Percentiles rank a stretch among this genome's conserved stretches.
Conservation (phyloP, 108 stramenopile species). For the Cyclotella cryptica region DNA sequence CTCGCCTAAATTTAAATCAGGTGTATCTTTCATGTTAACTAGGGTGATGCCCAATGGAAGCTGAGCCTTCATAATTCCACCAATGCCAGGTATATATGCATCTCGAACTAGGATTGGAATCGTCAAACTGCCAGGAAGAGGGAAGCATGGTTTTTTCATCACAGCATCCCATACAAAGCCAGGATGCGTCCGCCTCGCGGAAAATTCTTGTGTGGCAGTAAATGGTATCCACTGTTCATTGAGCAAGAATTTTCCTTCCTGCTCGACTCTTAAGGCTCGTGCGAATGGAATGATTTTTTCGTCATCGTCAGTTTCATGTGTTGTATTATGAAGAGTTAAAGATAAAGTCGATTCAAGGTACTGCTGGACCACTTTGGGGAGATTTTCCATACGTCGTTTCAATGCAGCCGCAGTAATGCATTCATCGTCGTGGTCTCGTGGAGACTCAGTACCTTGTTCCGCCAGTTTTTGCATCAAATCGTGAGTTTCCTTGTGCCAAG, state of each 20-base stretch:
- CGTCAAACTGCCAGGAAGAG: background rate
- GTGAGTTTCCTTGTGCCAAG: conserved; percentile 35
- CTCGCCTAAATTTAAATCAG: conserved; percentile 37
- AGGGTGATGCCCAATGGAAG: conserved; percentile 27
- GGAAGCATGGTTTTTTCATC: conserved; percentile 11
- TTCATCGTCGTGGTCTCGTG: conserved; percentile 13
- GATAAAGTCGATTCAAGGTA: conserved; percentile 17
- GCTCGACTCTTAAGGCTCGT: conserved; percentile 17
- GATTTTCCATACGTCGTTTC: conserved; percentile 4
- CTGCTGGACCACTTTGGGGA: conserved; percentile 29
- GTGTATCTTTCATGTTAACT: conserved; percentile 20
- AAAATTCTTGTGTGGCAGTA: conserved; percentile 34
- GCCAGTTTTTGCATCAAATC: conserved; percentile 23
- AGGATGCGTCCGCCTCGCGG: conserved; percentile 16
- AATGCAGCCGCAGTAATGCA: conserved; percentile 13
- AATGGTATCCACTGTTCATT: conserved; percentile 34
- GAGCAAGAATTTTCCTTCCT: conserved; percentile 32
- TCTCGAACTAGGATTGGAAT: conserved; percentile 30
- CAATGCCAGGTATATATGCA: conserved; percentile 27
- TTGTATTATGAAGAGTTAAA: background rate
- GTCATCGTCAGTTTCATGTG: background rate
- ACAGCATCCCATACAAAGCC: conserved; percentile 49
- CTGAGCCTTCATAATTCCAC: conserved; percentile 36
- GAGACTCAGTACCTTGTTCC: background rate
- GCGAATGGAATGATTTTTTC: conserved; percentile 24